These are phyloP conservation scores for Aspergillus glaucus DNA, from an alignment of 2,329 filamentous ascomycete genomes.

Conservation along the genomic window DNA sequence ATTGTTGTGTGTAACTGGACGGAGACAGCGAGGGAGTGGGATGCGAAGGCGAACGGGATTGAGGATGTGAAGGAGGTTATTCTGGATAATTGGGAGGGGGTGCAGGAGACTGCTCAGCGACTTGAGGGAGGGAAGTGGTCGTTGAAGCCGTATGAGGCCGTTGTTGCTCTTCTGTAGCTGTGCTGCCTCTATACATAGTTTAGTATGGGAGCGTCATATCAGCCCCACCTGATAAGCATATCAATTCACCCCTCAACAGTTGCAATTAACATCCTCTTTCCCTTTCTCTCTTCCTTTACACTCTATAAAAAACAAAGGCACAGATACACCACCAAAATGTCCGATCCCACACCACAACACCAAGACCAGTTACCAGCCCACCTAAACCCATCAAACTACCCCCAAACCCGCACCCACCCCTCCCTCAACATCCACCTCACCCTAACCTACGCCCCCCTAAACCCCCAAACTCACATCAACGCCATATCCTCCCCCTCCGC, in stretches of 20 bases:
- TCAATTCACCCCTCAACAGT: constrained; percentile 8
- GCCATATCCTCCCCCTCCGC: constrained; percentile 36
- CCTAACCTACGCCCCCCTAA: constrained; percentile 37
- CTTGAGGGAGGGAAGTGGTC: neutral
- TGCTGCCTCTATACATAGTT: neutral
- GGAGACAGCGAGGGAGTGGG: constrained; percentile 25
- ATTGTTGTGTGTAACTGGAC: constrained; percentile 29
- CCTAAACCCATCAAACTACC: constrained; percentile 37
- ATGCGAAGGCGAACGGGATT: constrained; percentile 23
- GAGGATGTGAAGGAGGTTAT: constrained; percentile 11
- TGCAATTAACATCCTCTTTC: neutral
- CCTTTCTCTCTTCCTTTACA: neutral
- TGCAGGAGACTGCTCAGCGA: neutral
- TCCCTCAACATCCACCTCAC: constrained; percentile 35
- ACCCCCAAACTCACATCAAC: constrained; percentile 26
- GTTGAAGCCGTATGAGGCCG: neutral
- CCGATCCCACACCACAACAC: neutral
- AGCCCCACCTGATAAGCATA: too few species aligned
- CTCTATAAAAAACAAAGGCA: neutral
- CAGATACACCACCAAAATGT: neutral
- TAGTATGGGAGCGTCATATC: neutral
- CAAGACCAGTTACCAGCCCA: constrained; percentile 18
- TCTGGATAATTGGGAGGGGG: neutral
- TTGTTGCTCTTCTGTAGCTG: neutral
- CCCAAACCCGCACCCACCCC: constrained; percentile 26